phyloP scores from a whole-genome alignment of 768 basidiomycete genomes.

The Amanita rubescens region DNA sequence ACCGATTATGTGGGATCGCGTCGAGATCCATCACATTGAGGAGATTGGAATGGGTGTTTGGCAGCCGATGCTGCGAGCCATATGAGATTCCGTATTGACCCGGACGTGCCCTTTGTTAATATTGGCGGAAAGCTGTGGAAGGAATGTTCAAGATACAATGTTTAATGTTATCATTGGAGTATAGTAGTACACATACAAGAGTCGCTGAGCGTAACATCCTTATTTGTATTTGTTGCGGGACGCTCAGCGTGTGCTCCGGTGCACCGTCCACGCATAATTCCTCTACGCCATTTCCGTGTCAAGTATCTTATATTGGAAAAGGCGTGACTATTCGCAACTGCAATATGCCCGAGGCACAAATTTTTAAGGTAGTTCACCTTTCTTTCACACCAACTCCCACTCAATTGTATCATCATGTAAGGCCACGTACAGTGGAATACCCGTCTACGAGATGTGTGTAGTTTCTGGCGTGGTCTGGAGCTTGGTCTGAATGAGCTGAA shows the following conservation, averaged over 20 bases:
- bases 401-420: slow-evolving; percentile 25
- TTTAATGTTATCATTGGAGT: background rate
- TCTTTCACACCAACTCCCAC: slow-evolving; percentile 15
- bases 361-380: slow-evolving; percentile 64
- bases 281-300: background rate
- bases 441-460: slow-evolving; percentile 85
- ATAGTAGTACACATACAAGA: background rate
- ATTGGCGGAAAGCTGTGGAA: background rate
- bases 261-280: background rate
- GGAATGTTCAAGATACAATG: background rate
- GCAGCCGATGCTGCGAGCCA: slow-evolving; percentile 59
- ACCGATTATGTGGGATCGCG: slow-evolving; percentile 60
- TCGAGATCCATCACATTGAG: slow-evolving; percentile 65
- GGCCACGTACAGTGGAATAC: slow-evolving; percentile 92
- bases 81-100: no score
- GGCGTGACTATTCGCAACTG: background rate
- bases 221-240: slow-evolving; percentile 3
- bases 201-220: background rate
- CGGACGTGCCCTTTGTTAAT: no score
- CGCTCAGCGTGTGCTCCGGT: background rate
- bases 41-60: slow-evolving; percentile 62
- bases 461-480: slow-evolving; percentile 26
- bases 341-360: slow-evolving; percentile 73
- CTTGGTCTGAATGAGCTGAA: slow-evolving; percentile 26
- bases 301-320: background rate